These are phyloP conservation scores for Agapanthus africanus DNA, from an alignment of 106 monocot genomes.

Conservation along the genomic window DNA sequence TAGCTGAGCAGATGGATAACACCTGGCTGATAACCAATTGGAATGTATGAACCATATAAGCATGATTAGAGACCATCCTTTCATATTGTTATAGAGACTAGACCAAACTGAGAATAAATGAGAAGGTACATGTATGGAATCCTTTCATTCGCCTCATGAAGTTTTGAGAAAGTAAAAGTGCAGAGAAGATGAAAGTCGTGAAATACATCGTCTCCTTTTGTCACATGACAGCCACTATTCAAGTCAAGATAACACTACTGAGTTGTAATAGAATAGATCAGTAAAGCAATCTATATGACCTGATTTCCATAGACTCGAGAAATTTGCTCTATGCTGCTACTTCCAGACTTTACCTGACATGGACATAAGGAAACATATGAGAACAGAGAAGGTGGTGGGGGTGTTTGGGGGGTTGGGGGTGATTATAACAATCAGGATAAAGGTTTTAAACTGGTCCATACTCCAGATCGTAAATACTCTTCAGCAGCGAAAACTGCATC, in stretches of 20 bases:
- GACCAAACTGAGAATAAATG: too few relatives aligned
- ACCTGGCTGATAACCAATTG: too few relatives aligned
- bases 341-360: slow-evolving; percentile 72
- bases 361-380: slow-evolving; percentile 7
- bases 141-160: background rate
- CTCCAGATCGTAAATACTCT: slow-evolving; percentile 67
- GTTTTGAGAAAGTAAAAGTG: background rate
- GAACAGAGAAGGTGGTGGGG: slow-evolving; percentile 1
- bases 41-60: too few relatives aligned
- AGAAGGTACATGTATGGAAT: background rate
- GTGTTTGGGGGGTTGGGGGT: too few relatives aligned
- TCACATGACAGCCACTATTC: too few relatives aligned
- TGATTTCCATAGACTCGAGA: slow-evolving; percentile 92
- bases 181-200: background rate
- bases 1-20: too few relatives aligned
- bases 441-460: slow-evolving; percentile 27
- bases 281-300: slow-evolving; percentile 25
- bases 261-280: too few relatives aligned
- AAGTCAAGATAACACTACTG: too few relatives aligned
- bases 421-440: background rate
- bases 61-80: too few relatives aligned
- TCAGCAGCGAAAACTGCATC: slow-evolving; percentile 99
- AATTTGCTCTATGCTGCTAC: slow-evolving; percentile 95
- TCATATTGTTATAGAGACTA: too few relatives aligned
- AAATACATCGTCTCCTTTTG: too few relatives aligned